Evolutionary conservation across 73 alveolate genomes (phyloP), one percentile per base, ranked within the genome.

Genomic region (Halteria grandinella): DNA sequence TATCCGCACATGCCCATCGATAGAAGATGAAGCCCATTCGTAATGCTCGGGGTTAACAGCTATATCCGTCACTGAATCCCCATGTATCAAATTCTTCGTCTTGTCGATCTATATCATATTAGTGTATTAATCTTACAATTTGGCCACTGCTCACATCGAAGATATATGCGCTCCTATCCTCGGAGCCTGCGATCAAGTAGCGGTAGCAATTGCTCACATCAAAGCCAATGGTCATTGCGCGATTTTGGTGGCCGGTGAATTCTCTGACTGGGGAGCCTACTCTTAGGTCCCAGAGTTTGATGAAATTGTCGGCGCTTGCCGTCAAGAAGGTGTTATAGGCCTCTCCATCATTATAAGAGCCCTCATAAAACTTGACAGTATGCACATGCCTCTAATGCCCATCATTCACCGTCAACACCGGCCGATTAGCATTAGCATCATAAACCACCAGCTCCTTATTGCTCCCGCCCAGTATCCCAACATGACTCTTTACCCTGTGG

Each of bases 1-100:
- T 34, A 62, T 48, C 28, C 87, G 32, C 15, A 74, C 80, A 55
- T 74, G 86, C 14, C 87, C 86, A 58, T 82, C 91, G 37, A 69
- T 72, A 11, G 70, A 71, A 1, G 86, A 70, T 2, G 91, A 57
- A 6, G 91, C 86, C 91, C 91, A 82, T 58, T 82, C 91, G 55
- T 71, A 24, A 32, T 57, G 72, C 1, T 33, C 66, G 0, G 91
- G 91, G 29, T 48, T 44, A 5, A 71, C 39, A 1, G 86, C 63
- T 20, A 82, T 43, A 72, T 82, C 91, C 8, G 83, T 51, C 2
- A 82, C 91, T 34, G 86, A 25, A 34, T 82, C 91, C 23, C 59
- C 64, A 45, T 82, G 91, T 24, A 53, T 66, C 1, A 54, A 27
- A 43, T 82, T 69, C 76, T 83, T 83, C 21, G 92, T 74, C 63